These are phyloP conservation scores for Pythium chondricola DNA, from an alignment of 352 stramenopile genomes.

Conservation along the genomic window DNA sequence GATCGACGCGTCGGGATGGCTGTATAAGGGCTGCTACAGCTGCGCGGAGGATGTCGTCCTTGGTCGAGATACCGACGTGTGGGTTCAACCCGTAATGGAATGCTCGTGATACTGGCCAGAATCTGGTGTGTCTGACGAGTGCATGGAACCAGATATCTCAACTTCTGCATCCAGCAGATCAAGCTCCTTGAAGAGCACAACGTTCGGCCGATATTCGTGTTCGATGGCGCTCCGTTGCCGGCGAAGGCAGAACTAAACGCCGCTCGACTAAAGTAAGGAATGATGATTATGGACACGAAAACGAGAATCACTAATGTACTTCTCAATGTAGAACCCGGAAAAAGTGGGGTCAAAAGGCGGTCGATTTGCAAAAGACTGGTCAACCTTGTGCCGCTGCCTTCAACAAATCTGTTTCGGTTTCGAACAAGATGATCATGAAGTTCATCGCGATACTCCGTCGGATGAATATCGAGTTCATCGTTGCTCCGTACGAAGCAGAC, in stretches of 20 bases:
- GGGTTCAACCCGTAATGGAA: conserved; percentile 8
- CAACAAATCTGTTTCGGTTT: conserved; percentile 51
- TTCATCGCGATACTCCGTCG: conserved; percentile 52
- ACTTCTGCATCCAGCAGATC: conserved; percentile 86
- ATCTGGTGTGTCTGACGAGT: no score
- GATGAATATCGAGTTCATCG: conserved; percentile 87
- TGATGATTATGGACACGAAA: no score
- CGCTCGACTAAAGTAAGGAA: conserved; percentile 33
- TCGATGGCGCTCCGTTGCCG: conserved; percentile 90
- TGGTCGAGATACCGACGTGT: conserved; percentile 46
- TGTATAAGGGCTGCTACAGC: conserved; percentile 89
- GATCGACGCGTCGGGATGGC: conserved; percentile 72
- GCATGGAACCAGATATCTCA: conserved; percentile 49
- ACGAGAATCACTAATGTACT: no score
- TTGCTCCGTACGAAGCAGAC: conserved; percentile 98
- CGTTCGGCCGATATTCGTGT: conserved; percentile 89
- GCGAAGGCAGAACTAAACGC: conserved; percentile 74
- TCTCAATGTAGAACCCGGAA: conserved; percentile 9
- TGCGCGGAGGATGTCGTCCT: conserved; percentile 82
- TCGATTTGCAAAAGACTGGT: conserved; percentile 23
- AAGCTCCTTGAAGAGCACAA: conserved; percentile 79
- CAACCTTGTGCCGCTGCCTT: conserved; percentile 23
- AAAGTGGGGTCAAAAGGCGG: conserved; percentile 38
- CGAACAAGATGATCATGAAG: conserved; percentile 70
- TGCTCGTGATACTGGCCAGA: no score